Evolutionary conservation across 75 land plant genomes (phyloP).

Genomic region (Pinus tabuliformis): DNA sequence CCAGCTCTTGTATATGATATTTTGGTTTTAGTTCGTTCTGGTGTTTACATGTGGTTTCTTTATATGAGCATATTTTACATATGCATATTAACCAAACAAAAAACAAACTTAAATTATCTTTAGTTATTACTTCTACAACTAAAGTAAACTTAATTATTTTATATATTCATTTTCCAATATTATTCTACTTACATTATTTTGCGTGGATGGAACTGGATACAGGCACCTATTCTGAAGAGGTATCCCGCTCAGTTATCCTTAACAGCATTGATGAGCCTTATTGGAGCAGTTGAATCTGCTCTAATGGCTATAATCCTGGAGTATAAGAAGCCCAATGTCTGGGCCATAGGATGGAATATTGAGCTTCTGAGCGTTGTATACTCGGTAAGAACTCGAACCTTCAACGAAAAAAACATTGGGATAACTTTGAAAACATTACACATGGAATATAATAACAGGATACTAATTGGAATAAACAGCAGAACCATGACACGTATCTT

Average conservation of each 20-base stretch:
- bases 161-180: not conserved
- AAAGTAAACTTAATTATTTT: no score
- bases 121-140: no score
- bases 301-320: not conserved
- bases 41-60: no score
- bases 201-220: not conserved
- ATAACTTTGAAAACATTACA: no score
- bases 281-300: not conserved
- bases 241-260: not conserved
- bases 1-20: no score
- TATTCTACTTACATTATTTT: not conserved
- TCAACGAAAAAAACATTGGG: no score
- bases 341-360: conserved; percentile 23
- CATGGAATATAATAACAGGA: no score
- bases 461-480: no score
- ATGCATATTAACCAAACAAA: no score
- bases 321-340: conserved; percentile 1
- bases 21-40: no score
- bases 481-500: not conserved
- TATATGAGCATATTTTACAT: no score
- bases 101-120: no score
- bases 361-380: conserved; percentile 23
- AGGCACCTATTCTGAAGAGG: not conserved
- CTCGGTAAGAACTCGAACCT: conserved; percentile 15
- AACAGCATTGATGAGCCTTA: not conserved